Evolutionary conservation across 2,329 filamentous ascomycete genomes (phyloP).

Genomic region (Lachnellula occidentalis): DNA sequence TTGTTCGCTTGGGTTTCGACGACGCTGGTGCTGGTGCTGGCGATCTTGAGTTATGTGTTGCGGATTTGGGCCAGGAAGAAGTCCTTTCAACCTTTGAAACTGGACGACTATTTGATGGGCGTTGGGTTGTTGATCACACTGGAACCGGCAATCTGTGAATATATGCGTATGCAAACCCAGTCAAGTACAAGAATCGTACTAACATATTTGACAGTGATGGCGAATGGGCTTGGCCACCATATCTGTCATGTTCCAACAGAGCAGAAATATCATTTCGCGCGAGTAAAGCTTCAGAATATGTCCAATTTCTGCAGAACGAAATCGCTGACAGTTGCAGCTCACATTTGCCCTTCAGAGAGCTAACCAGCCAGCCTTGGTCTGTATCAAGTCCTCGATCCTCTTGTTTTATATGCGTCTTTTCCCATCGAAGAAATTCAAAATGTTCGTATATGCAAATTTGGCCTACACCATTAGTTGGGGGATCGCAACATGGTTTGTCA

Average conservation of each 20-base stretch:
- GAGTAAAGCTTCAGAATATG: neutral
- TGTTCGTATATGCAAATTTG: conserved; percentile 14
- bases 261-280: neutral
- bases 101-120: conserved; percentile 8
- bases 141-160: conserved; percentile 4
- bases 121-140: conserved; percentile 4
- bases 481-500: conserved; percentile 16
- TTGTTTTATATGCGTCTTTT: conserved; percentile 22
- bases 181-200: neutral
- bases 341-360: conserved; percentile 4
- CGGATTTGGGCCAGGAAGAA: conserved; percentile 1
- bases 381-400: conserved; percentile 20
- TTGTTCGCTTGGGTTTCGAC: conserved; percentile 1
- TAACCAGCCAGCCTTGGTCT: conserved; percentile 5
- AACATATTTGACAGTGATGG: neutral
- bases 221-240: conserved; percentile 3
- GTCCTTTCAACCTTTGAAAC: conserved; percentile 1
- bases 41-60: neutral
- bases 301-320: neutral
- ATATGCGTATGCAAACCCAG: neutral
- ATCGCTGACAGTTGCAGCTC: neutral
- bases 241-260: conserved; percentile 2
- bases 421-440: conserved; percentile 9
- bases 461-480: conserved; percentile 17
- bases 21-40: neutral